These are phyloP conservation scores for Nephelium lappaceum DNA, from an alignment of 345 rosid genomes.

Conservation along the genomic window DNA sequence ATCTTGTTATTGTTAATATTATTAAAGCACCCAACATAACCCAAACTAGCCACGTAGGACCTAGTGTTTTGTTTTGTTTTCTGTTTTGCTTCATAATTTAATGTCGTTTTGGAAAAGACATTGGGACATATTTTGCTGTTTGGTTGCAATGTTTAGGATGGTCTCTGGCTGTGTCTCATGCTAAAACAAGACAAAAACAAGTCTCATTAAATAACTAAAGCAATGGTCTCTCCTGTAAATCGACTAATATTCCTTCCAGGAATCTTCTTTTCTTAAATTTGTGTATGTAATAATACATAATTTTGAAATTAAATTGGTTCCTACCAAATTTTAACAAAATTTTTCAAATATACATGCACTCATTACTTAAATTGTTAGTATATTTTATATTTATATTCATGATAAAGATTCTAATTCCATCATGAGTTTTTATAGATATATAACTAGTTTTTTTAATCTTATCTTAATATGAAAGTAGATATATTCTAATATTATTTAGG, in stretches of 20 bases:
- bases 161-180: not conserved
- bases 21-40: not conserved
- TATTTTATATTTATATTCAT: too few species aligned
- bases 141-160: not conserved
- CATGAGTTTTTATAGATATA: too few species aligned
- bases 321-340: too few species aligned
- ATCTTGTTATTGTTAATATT: not conserved
- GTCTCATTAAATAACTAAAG: not conserved
- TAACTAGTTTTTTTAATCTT: too few species aligned
- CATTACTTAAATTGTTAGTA: too few species aligned
- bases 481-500: too few species aligned
- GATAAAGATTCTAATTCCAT: too few species aligned
- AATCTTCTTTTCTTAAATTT: not conserved
- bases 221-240: not conserved
- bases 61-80: not conserved
- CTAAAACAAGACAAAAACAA: constrained; percentile 17
- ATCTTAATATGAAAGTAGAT: too few species aligned
- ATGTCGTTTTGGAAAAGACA: not conserved
- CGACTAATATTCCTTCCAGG: not conserved
- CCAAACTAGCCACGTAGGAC: not conserved
- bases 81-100: not conserved
- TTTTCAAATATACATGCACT: too few species aligned
- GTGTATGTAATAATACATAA: not conserved
- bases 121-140: constrained; percentile 3
- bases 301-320: too few species aligned